Evolutionary conservation across 495 filamentous ascomycete species (phyloP).

Genomic region (Aspergillus sparsus): DNA sequence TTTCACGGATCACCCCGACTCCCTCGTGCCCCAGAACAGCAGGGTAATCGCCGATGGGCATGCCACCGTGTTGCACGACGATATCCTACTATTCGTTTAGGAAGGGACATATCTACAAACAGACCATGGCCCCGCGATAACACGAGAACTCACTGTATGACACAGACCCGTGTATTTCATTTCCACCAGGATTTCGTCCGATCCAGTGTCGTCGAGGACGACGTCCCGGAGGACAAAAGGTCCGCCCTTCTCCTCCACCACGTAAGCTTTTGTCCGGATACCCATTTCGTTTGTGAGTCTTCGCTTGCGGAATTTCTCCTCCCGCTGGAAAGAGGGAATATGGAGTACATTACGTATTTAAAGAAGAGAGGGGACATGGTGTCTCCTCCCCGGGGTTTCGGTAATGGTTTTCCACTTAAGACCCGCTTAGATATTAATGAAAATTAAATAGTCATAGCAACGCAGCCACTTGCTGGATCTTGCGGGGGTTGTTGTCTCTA

Average conservation of each 20-base stretch:
- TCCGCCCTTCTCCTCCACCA: constrained; percentile 28
- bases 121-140: too few relatives aligned
- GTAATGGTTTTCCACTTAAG: too few relatives aligned
- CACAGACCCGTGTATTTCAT: constrained; percentile 40
- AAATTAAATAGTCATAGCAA: too few relatives aligned
- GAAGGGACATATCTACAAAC: not conserved
- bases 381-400: too few relatives aligned
- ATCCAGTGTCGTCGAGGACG: constrained; percentile 30
- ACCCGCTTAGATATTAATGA: too few relatives aligned
- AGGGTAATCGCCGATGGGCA: constrained; percentile 37
- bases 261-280: constrained; percentile 25
- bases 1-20: constrained; percentile 45
- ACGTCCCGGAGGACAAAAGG: constrained; percentile 34
- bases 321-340: too few relatives aligned
- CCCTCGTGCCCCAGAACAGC: constrained; percentile 57
- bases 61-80: constrained; percentile 37
- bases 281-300: not conserved
- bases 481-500: too few relatives aligned
- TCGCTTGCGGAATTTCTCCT: too few relatives aligned
- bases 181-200: constrained; percentile 36
- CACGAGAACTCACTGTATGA: constrained; percentile 29
- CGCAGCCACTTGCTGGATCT: too few relatives aligned
- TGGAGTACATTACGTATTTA: too few relatives aligned
- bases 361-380: too few relatives aligned
- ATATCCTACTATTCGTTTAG: constrained; percentile 28